Evolutionary conservation across 768 basidiomycete species (phyloP), one percentile per base, ranked within the genome.

Genomic region (Tubosaeta brunneosetosa): DNA sequence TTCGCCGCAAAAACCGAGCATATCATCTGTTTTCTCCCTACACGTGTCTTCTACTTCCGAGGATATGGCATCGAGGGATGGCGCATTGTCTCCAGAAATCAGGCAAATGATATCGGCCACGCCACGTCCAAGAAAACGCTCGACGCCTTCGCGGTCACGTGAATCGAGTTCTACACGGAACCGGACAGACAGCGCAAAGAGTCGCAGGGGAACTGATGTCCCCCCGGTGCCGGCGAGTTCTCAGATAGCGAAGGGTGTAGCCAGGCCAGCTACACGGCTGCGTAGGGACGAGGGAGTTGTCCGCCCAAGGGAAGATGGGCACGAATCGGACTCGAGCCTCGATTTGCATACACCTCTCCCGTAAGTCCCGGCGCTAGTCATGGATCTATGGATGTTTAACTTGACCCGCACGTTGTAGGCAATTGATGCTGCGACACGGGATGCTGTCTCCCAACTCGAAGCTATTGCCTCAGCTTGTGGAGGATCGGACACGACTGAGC

Each of bases 301-400:
- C 3, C 0, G 42, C 36, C 56, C 61, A 44, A 71, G 66, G 32
- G 61, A 66, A 5, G 72, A 65, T 10, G 75, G 54, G 1, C 69
- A 71, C 25, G 80, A 79, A n/a, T 76, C 76, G 1, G 83, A 84
- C 68, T 85, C 83, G 16, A 83, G 82, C 65, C 63, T 86, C 46
- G 85, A 86, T 67, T 60, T 86, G 31, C 84, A 85, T 58, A 86
- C 85, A 1, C 83, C 84, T 0, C 63, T 86, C 9, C 83, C 85
- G 84, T 85, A 59, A 67, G 84, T 80, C 10, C 22, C 12, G 44
- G 17, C n/a, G 51, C 12, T 51, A 45, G 49, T 37, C 41, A 33
- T 44, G 49, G 9, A 49, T 51, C 52, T 26, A 57, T 50, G 38
- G 22, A 6, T 16, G 16, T 34, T 12, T 12, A 9, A 9, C 43